phyloP scores from a whole-genome alignment of 441 rosid genomes.

The Mallotus repandus region DNA sequence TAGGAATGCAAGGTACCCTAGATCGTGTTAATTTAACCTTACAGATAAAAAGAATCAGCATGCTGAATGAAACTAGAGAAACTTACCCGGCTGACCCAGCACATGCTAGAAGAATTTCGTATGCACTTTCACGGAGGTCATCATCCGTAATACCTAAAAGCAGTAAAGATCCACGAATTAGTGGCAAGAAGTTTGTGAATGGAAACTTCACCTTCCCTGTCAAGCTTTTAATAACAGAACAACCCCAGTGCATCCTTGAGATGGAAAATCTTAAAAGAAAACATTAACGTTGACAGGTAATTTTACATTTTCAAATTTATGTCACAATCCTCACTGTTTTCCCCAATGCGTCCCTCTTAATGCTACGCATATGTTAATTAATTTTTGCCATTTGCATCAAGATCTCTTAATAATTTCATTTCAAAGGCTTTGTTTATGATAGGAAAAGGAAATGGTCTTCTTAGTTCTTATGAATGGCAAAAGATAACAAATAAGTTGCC shows the following conservation, averaged over 20 bases:
- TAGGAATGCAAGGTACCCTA: background rate
- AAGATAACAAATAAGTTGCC: background rate
- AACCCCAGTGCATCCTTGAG: background rate
- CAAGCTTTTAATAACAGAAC: background rate
- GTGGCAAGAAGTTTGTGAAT: background rate
- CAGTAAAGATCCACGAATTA: conserved; percentile 7
- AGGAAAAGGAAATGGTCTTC: background rate
- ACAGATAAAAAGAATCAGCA: background rate
- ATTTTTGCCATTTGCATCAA: background rate
- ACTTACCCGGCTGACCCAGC: conserved; percentile 98
- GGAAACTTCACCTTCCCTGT: background rate
- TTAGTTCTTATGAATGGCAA: background rate
- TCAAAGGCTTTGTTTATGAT: background rate
- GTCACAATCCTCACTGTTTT: background rate
- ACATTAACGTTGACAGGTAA: background rate
- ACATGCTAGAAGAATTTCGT: conserved; percentile 89
- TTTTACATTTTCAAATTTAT: background rate
- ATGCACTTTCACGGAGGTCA: conserved; percentile 95
- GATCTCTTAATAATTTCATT: background rate
- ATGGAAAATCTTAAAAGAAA: background rate
- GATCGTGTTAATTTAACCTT: background rate
- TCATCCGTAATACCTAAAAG: conserved; percentile 84
- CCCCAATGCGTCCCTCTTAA: background rate
- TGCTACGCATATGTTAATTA: background rate
- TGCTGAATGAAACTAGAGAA: conserved; percentile 13